phyloP scores from a whole-genome alignment of 768 basidiomycete genomes.

The Mycena venus region DNA sequence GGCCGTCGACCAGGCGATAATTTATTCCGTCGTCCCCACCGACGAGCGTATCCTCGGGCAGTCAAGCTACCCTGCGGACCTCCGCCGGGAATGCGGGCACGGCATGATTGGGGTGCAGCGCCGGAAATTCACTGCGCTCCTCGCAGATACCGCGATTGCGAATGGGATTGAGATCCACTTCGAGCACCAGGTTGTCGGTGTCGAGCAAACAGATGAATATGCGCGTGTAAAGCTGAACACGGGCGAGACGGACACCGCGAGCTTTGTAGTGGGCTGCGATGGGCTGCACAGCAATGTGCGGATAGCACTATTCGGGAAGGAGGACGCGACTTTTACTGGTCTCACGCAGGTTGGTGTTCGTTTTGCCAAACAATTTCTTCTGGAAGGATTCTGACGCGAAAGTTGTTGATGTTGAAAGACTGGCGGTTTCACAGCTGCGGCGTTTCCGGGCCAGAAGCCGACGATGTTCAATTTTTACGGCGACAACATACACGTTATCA shows the following conservation, averaged over 20 bases:
- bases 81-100: conserved; percentile 40
- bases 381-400: not conserved
- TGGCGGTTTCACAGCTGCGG: conserved; percentile 48
- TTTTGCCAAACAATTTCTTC: not conserved
- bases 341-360: conserved; percentile 48
- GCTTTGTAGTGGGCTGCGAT: conserved; percentile 59
- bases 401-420: conserved; percentile 37
- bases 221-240: conserved; percentile 52
- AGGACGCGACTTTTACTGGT: conserved; percentile 52
- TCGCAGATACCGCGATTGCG: conserved; percentile 46
- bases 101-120: conserved; percentile 48
- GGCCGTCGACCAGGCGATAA: conserved; percentile 22
- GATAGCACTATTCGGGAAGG: conserved; percentile 51
- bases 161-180: conserved; percentile 51
- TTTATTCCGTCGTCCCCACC: conserved; percentile 38
- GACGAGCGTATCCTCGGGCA: conserved; percentile 44
- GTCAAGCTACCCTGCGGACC: conserved; percentile 35
- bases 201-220: conserved; percentile 45
- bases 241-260: conserved; percentile 49
- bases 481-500: conserved; percentile 52
- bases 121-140: conserved; percentile 43
- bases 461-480: conserved; percentile 52
- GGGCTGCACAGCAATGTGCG: conserved; percentile 59
- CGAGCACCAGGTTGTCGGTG: conserved; percentile 44
- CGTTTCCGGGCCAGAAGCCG: conserved; percentile 26